Conservation (phyloP, 805 yeast genomes). For the Saccharomycopsis sp. region DNA sequence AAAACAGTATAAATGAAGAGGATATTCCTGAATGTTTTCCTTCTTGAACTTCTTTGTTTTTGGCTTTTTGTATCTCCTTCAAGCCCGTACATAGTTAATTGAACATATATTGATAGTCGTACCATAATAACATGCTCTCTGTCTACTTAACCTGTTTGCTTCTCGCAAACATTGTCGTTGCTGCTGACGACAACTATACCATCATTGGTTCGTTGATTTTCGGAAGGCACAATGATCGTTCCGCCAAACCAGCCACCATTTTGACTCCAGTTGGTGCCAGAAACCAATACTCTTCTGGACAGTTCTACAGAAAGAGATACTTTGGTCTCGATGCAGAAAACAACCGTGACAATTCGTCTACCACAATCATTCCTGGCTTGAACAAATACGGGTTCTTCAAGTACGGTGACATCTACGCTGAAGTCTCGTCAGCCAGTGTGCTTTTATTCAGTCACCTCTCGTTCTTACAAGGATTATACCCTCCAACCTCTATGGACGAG, state of each 20-base stretch:
- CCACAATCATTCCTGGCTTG: slow-evolving; percentile 29
- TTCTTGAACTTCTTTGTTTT: too few relatives aligned
- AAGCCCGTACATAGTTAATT: neutral
- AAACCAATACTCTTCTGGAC: slow-evolving; percentile 34
- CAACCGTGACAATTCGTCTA: slow-evolving; percentile 25
- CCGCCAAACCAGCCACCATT: slow-evolving; percentile 38
- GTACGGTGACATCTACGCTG: slow-evolving; percentile 33
- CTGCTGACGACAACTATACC: slow-evolving; percentile 26
- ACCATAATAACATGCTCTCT: too few relatives aligned
- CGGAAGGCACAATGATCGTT: slow-evolving; percentile 45
- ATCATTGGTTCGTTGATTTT: slow-evolving; percentile 40
- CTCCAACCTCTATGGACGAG: slow-evolving; percentile 31
- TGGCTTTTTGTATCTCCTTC: neutral
- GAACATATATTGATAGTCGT: too few relatives aligned
- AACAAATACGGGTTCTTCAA: slow-evolving; percentile 32
- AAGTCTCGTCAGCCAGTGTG: slow-evolving; percentile 31
- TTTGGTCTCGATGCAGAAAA: slow-evolving; percentile 30
- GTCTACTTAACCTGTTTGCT: neutral
- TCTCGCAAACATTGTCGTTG: slow-evolving; percentile 17
- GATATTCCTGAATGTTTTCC: neutral
- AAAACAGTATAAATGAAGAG: neutral
- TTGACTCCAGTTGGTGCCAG: slow-evolving; percentile 40
- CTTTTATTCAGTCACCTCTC: slow-evolving; percentile 37
- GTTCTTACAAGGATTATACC: slow-evolving; percentile 43
- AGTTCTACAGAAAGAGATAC: slow-evolving; percentile 37